A percentile compares a stretch with the other conserved stretches of the same genome.
phyloP scores from a whole-genome alignment of 208 protist genomes.

The Trichomonas tenax region DNA sequence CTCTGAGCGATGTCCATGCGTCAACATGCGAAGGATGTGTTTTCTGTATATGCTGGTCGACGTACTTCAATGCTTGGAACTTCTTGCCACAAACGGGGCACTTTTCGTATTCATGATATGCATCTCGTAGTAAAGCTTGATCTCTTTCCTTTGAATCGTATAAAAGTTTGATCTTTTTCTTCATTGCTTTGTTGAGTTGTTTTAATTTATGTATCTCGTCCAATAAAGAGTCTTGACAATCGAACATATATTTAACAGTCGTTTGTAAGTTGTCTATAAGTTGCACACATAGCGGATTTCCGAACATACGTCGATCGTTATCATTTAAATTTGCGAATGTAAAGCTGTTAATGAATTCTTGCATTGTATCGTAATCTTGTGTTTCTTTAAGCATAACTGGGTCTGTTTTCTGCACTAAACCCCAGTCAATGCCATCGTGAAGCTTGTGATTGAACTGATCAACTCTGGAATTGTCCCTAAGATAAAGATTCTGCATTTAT shows the following conservation, averaged over 20 bases:
- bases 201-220: background rate
- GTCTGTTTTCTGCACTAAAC: background rate
- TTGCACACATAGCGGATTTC: background rate
- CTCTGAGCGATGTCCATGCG: background rate
- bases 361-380: background rate
- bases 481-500: background rate
- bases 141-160: background rate
- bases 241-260: background rate
- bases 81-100: background rate
- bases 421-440: background rate
- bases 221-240: background rate
- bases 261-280: background rate
- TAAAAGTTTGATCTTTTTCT: background rate
- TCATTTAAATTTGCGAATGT: background rate
- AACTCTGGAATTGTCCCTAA: background rate
- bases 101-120: slow-evolving; percentile 12
- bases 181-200: background rate
- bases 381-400: background rate
- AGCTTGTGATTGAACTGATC: background rate
- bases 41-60: background rate
- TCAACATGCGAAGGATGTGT: background rate
- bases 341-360: background rate
- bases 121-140: background rate
- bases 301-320: background rate
- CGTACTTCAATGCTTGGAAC: background rate